Conservation (phyloP, 2,329 filamentous ascomycete species). For the Aspergillus cejpii region DNA sequence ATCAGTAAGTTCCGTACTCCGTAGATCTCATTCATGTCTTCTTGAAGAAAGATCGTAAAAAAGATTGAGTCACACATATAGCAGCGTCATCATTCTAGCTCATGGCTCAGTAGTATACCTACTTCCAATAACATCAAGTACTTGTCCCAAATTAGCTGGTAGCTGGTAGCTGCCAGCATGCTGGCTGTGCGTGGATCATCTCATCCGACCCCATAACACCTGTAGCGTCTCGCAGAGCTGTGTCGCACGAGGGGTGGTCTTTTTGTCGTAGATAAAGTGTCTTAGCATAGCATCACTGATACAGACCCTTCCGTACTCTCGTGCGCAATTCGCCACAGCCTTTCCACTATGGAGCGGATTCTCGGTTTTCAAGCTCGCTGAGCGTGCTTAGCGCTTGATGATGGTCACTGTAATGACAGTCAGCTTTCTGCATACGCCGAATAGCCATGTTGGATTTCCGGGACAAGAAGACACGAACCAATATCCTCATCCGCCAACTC, state of each 20-base stretch:
- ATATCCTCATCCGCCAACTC: constrained; percentile 96
- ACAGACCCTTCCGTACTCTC: constrained; percentile 14
- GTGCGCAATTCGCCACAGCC: constrained; percentile 24
- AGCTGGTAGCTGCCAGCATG: constrained; percentile 15
- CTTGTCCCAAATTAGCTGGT: constrained; percentile 16
- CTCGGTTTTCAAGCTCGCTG: constrained; percentile 13
- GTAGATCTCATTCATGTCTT: constrained; percentile 3
- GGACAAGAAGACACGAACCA: constrained; percentile 52
- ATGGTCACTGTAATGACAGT: constrained; percentile 51
- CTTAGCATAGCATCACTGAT: constrained; percentile 17
- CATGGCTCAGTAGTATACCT: constrained; percentile 14
- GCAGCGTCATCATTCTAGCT: constrained; percentile 8
- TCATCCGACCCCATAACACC: constrained; percentile 16
- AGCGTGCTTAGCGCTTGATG: constrained; percentile 56
- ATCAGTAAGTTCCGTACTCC: constrained; percentile 4
- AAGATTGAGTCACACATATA: constrained; percentile 3
- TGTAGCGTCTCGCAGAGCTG: constrained; percentile 25
- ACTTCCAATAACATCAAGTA: constrained; percentile 8
- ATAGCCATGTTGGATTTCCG: not conserved
- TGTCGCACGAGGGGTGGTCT: constrained; percentile 24
- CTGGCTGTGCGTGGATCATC: constrained; percentile 19
- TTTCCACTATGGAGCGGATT: constrained; percentile 23
- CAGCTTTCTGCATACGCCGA: constrained; percentile 16
- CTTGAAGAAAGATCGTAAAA: constrained; percentile 6
- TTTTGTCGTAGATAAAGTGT: constrained; percentile 16